These are phyloP conservation scores for Dispira simplex DNA, from an alignment of 192 early-diverging fungal genomes.

Conservation along the genomic window DNA sequence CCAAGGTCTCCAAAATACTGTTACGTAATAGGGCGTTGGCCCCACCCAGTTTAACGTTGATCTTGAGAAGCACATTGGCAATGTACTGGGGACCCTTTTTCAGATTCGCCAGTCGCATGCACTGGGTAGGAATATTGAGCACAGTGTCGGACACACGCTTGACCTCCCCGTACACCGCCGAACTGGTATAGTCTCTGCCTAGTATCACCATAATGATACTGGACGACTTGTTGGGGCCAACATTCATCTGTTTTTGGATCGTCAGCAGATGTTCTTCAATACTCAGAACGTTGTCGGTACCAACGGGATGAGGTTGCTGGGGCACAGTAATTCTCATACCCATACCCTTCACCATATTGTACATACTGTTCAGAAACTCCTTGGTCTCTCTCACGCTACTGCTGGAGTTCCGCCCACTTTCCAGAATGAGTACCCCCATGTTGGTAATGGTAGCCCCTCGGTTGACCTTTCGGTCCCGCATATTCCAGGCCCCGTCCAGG, in stretches of 20 bases:
- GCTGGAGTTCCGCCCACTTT: constrained; percentile 31
- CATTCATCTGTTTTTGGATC: too few relatives aligned
- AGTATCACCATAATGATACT: constrained; percentile 31
- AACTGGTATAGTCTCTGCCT: constrained; percentile 48
- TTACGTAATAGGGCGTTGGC: constrained; percentile 54
- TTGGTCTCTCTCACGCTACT: constrained; percentile 29
- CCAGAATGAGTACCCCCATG: constrained; percentile 73
- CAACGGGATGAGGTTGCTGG: constrained; percentile 24
- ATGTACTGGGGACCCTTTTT: constrained; percentile 77
- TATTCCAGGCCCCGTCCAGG: constrained; percentile 73
- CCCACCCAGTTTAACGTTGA: constrained; percentile 89
- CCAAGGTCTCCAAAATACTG: constrained; percentile 14
- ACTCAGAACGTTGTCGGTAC: too few relatives aligned
- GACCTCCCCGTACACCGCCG: constrained; percentile 68
- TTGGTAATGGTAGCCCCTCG: constrained; percentile 57
- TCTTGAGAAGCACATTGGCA: constrained; percentile 87
- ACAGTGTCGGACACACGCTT: constrained; percentile 83
- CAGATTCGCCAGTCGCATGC: constrained; percentile 72
- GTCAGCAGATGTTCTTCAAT: too few relatives aligned
- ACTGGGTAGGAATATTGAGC: constrained; percentile 81
- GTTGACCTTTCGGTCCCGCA: constrained; percentile 63
- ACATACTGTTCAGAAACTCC: constrained; percentile 57
- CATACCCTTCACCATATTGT: constrained; percentile 52
- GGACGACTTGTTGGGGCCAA: not conserved
- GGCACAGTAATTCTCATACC: constrained; percentile 38